Percentiles rank a stretch among this genome's conserved stretches.
Evolutionary conservation across 306 rosid genomes (phyloP).

Genomic region (Inga laurina): DNA sequence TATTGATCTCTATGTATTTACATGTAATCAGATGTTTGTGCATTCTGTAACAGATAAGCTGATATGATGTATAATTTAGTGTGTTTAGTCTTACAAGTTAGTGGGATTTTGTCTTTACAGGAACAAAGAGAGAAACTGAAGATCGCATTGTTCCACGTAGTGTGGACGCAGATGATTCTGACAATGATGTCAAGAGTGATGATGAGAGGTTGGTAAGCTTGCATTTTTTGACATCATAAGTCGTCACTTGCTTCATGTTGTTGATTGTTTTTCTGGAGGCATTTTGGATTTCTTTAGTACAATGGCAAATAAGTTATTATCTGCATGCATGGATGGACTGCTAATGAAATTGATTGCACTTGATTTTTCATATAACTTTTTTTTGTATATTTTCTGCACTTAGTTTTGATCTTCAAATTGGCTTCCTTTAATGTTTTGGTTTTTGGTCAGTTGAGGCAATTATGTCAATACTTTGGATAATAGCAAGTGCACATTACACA

Average conservation of each 20-base stretch:
- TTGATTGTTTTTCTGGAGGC: background rate
- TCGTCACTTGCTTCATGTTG: background rate
- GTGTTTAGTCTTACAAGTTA: constrained; percentile 18
- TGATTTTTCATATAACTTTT: background rate
- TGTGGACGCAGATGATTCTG: constrained; percentile 96
- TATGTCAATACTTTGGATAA: background rate
- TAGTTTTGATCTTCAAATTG: background rate
- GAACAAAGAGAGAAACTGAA: constrained; percentile 71
- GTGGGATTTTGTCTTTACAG: constrained; percentile 41
- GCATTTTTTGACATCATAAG: background rate
- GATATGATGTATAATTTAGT: background rate
- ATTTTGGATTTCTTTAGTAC: background rate
- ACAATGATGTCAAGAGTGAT: constrained; percentile 84
- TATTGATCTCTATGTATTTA: background rate
- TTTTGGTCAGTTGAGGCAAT: background rate
- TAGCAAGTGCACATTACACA: constrained; percentile 1
- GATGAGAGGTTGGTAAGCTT: constrained; percentile 69
- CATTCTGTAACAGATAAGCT: background rate
- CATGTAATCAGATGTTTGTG: constrained; percentile 12
- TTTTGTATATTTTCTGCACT: background rate
- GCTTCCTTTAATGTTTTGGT: background rate
- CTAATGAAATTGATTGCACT: constrained; percentile 18
- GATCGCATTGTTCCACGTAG: constrained; percentile 81
- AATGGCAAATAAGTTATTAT: background rate
- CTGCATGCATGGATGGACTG: background rate